A percentile compares a stretch with the other conserved stretches of the same genome.
Evolutionary conservation across 345 rosid genomes (phyloP).

Genomic region (Syzygium grande): DNA sequence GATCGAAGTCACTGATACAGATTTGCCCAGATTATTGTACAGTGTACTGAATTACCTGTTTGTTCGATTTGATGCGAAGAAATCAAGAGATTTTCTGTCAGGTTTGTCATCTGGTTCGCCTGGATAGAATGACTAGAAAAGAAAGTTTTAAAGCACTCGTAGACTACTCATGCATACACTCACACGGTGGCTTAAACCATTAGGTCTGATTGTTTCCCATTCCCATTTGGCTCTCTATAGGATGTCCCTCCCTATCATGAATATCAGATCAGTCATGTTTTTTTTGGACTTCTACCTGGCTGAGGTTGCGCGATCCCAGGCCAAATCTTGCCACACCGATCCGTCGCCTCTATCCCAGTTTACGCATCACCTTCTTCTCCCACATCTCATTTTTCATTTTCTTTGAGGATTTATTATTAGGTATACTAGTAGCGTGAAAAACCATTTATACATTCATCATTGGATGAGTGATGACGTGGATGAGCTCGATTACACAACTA

Average conservation of each 20-base stretch:
- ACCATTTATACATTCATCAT: background rate
- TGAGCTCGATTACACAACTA: background rate
- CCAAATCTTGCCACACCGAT: background rate
- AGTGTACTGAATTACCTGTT: background rate
- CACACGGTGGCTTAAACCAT: background rate
- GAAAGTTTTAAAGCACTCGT: background rate
- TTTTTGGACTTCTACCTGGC: background rate
- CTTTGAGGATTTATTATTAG: background rate
- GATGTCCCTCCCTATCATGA: background rate
- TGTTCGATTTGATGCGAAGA: background rate
- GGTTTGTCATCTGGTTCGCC: background rate
- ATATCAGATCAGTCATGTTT: background rate
- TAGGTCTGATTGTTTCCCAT: background rate
- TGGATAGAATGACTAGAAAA: background rate
- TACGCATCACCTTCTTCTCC: background rate
- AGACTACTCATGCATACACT: background rate
- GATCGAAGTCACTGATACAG: background rate
- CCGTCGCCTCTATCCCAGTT: background rate
- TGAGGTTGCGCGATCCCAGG: background rate
- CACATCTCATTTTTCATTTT: background rate
- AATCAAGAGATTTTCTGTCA: background rate
- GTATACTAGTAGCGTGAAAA: background rate
- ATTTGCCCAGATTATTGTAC: background rate
- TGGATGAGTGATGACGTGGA: background rate
- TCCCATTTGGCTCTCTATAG: no score